Base-by-base conservation (phyloP, 768 basidiomycete species). In the Russula brevipes region DNA sequence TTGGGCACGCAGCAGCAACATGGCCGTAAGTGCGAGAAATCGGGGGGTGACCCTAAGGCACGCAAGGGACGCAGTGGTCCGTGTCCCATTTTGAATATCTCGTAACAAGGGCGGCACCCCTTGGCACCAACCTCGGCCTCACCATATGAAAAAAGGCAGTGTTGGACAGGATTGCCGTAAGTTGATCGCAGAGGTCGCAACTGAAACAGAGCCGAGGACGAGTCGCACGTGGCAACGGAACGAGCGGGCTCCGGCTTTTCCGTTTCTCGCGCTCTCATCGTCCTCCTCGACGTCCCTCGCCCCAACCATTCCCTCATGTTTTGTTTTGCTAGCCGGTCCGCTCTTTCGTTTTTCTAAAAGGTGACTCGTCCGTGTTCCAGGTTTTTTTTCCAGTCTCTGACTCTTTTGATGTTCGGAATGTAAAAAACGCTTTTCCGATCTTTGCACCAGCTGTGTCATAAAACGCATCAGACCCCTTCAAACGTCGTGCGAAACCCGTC, bases 401-500 rank as follows among this genome's bases (percentile, higher is more conserved):
- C 16, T 16, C 41, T 19, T 33, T 54, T 59, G 12, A 46, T 39
- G 35, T 42, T 46, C 38, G 42, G 46, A 36, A 53, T 46, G 46
- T 52, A 51, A 57, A 57, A 51, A 33, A 36, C 30, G n/a, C 24
- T 1, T 30, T 51, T 62, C 61, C 47, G 9, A 8, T 41, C 24
- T 42, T 57, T 56, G 11, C 47, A 31, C n/a, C 42, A 36, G 42
- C 36, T 46, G 44, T 53, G 35, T 54, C 45, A 59, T 64, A 49
- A 64, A 50, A 55, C 49, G 36, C 61, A 42, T 56, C 47, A 51
- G 46, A 12, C 19, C 19, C 39, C 35, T 46, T 55, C 46, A 64
- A 64, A 51, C 59, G 17, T 44, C 60, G 33, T 52, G 58, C 63
- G 58, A 64, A 60, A 64, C 63, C 53, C 17, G 14, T 41, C 36